phyloP scores from a whole-genome alignment of 1,284 basidiomycete genomes.

The Tylopilus orsonianus region DNA sequence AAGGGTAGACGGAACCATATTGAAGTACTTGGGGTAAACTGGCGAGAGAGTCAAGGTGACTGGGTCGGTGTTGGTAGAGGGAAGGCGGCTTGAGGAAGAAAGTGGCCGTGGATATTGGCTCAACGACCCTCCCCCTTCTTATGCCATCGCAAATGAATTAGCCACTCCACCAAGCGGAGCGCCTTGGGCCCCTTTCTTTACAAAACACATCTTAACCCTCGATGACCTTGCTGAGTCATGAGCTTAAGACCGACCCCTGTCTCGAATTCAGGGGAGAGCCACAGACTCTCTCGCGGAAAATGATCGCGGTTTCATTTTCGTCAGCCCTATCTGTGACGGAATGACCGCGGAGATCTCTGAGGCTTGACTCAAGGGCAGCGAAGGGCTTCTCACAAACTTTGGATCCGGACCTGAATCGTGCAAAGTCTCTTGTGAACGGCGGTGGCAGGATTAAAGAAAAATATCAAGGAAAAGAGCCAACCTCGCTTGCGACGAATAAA shows the following conservation, averaged over 20 bases:
- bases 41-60: too few relatives aligned
- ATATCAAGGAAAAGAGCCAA: too few relatives aligned
- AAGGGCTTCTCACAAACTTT: too few relatives aligned
- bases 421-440: too few relatives aligned
- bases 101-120: not conserved
- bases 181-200: not conserved
- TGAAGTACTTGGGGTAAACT: too few relatives aligned
- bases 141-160: slow-evolving; percentile 18
- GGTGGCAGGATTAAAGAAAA: too few relatives aligned
- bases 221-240: slow-evolving; percentile 3
- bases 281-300: slow-evolving; percentile 1
- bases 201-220: not conserved
- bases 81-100: not conserved
- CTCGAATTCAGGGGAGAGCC: not conserved
- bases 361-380: too few relatives aligned
- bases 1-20: slow-evolving; percentile 24
- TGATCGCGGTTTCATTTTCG: slow-evolving; percentile 1
- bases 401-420: too few relatives aligned
- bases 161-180: slow-evolving; percentile 6
- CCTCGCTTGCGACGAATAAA: not conserved
- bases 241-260: not conserved
- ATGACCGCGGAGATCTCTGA: not conserved
- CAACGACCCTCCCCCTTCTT: slow-evolving; percentile 9
- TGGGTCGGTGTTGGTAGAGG: too few relatives aligned
- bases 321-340: not conserved